phyloP scores from a whole-genome alignment of 164 flowering plant genomes.

The Amborella trichopoda region DNA sequence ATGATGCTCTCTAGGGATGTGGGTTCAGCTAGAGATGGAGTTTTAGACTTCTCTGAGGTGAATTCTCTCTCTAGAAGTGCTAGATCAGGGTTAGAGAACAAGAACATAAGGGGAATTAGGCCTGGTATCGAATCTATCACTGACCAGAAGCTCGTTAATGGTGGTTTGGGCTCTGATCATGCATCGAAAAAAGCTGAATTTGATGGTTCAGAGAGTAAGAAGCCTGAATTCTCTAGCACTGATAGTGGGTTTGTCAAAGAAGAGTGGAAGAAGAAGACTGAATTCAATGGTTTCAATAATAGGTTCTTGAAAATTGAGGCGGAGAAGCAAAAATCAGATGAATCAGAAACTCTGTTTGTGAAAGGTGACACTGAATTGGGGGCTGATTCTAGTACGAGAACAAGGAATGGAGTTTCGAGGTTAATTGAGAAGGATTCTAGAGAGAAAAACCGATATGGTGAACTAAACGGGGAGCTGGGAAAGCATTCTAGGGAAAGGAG shows the following conservation, averaged over 20 bases:
- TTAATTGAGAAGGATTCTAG: too few relatives aligned
- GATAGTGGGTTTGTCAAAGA: constrained; percentile 14
- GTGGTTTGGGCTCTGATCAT: constrained; percentile 10
- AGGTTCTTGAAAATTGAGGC: constrained; percentile 16
- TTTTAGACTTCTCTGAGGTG: constrained; percentile 55
- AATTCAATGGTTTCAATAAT: constrained; percentile 22
- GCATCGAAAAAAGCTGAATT: constrained; percentile 5
- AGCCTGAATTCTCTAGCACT: constrained; percentile 15
- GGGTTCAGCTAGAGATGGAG: constrained; percentile 27
- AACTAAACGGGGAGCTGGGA: too few relatives aligned
- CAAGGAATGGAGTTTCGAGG: too few relatives aligned
- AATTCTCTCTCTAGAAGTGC: constrained; percentile 51
- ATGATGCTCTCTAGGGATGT: constrained; percentile 82
- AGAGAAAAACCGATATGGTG: too few relatives aligned
- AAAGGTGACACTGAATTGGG: too few relatives aligned
- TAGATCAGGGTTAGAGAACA: constrained; percentile 19
- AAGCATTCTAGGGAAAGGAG: too few relatives aligned
- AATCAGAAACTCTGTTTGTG: constrained; percentile 27
- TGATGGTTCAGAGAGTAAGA: constrained; percentile 10
- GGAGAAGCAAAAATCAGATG: constrained; percentile 24
- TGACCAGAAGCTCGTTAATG: constrained; percentile 5
- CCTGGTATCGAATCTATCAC: constrained; percentile 7
- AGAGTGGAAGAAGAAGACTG: constrained; percentile 23
- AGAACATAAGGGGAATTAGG: constrained; percentile 7
- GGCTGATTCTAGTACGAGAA: too few relatives aligned